A percentile compares a stretch with the other conserved stretches of the same genome.
These are phyloP conservation scores for Massarina eburnea DNA, from an alignment of 2,329 filamentous ascomycete species.

Conservation along the genomic window DNA sequence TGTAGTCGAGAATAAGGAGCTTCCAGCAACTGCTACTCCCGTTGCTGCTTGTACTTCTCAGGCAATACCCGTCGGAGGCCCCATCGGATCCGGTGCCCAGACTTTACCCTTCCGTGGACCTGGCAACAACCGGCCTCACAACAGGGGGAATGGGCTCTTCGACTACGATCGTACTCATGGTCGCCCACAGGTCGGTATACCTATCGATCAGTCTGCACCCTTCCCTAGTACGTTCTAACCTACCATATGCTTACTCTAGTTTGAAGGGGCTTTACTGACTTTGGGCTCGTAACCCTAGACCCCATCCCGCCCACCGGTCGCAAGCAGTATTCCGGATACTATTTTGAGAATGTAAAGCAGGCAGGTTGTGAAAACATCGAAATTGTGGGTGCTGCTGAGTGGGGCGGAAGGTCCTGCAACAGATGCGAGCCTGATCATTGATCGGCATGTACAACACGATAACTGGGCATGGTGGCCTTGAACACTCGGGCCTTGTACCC, in stretches of 20 bases:
- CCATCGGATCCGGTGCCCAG: background rate
- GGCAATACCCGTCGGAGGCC: background rate
- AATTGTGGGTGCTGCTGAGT: conserved; percentile 17
- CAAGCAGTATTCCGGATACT: conserved; percentile 8
- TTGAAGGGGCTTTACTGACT: background rate
- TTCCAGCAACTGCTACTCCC: background rate
- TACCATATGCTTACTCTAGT: background rate
- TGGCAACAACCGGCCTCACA: conserved; percentile 2
- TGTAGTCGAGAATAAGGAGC: background rate
- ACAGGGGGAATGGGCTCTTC: conserved; percentile 27
- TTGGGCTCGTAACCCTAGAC: no score
- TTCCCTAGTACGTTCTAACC: conserved; percentile 20
- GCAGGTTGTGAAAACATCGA: conserved; percentile 19
- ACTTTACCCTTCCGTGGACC: conserved; percentile 10
- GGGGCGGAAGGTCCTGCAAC: conserved; percentile 19
- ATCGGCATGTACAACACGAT: background rate
- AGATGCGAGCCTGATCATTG: conserved; percentile 17
- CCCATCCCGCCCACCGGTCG: conserved; percentile 29
- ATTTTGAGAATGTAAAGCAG: conserved; percentile 1
- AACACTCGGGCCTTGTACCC: no score
- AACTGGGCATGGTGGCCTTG: no score
- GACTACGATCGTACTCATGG: conserved; percentile 13
- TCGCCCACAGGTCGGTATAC: conserved; percentile 20
- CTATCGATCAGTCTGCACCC: conserved; percentile 31
- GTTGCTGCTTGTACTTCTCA: no score